Conservation (phyloP, 371 early-diverging fungal genomes). For the Mycotypha africana region DNA sequence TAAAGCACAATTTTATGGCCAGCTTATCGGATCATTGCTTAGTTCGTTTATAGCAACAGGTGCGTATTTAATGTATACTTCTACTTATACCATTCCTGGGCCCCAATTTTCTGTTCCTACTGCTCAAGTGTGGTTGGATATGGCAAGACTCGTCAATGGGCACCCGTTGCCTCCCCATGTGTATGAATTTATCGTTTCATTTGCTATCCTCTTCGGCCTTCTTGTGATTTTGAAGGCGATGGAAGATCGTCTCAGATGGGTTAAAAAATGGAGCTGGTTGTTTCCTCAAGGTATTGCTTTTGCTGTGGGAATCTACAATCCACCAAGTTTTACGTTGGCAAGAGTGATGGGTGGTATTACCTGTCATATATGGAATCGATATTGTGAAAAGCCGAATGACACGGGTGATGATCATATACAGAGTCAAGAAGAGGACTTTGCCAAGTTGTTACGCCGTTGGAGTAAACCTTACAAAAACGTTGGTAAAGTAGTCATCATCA, state of each 20-base stretch:
- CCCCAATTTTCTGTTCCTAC: conserved; percentile 69
- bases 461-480: conserved; percentile 14
- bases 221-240: conserved; percentile 47
- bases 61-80: conserved; percentile 67
- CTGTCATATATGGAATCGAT: conserved; percentile 37
- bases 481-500: conserved; percentile 56
- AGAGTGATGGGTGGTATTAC: conserved; percentile 64
- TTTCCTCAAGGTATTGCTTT: conserved; percentile 74
- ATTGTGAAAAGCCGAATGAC: conserved; percentile 17
- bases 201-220: conserved; percentile 50
- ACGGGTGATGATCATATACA: background rate
- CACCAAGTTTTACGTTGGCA: conserved; percentile 71
- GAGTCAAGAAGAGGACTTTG: too few species aligned
- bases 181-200: conserved; percentile 47
- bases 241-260: background rate
- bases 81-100: conserved; percentile 68
- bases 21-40: conserved; percentile 45
- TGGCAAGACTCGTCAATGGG: conserved; percentile 74
- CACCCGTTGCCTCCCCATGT: conserved; percentile 63
- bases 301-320: conserved; percentile 79
- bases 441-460: conserved; percentile 1
- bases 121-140: conserved; percentile 74
- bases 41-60: conserved; percentile 37
- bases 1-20: conserved; percentile 45
- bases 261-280: conserved; percentile 27